Base-by-base conservation (phyloP, 1,284 basidiomycete genomes). In the Phaffia rhodozyma region DNA sequence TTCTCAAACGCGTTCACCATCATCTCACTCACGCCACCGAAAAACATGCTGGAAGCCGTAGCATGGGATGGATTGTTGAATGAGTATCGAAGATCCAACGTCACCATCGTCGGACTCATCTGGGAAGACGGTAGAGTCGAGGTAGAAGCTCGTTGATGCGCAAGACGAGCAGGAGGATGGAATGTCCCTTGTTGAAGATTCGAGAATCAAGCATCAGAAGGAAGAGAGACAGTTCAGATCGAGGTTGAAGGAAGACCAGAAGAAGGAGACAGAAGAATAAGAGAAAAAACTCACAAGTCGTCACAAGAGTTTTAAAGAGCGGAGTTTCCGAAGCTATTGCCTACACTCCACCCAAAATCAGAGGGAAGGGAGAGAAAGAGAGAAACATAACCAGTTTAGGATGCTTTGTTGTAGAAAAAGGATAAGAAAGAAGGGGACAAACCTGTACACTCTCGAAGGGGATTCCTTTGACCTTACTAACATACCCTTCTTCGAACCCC, bases 1-100 rank as follows among this genome's bases (percentile, higher is more conserved):
- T 86, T 79, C 75, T 96, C 89, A 71, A 98, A 98, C 4, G 92
- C 92, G 66, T 86, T 79, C 29, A 97, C 86, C 90, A 96, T 97
- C 75, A 87, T 81, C 67, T 83, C 83, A 9, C 89, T 89, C 11
- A 96, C 86, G 72, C 87, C 84, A 27, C 86, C 86, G 71, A 97
- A 90, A 70, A 96, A 90, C 16, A 85, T 79, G 29, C 85, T 81
- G 5, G 89, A 89, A 23, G 92, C 81, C 0, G 85, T 81, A 0
- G 89, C 87, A 72, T 97, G 86, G 48, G 94, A 70, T 0, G 91
- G 91, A 72, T 86, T 93, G 53, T 86, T 81, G 72, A 97, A 97
- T 29, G 86, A 84, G 73, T 89, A 98, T 1, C 82, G 80, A 38
- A 98, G 79, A 69, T 91, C 86, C 66, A 91, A 81, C 16, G 84